Percentiles rank a stretch among this genome's conserved stretches.
phyloP scores from a whole-genome alignment of 129 eudicot species.

The Chrysanthemum seticuspe region DNA sequence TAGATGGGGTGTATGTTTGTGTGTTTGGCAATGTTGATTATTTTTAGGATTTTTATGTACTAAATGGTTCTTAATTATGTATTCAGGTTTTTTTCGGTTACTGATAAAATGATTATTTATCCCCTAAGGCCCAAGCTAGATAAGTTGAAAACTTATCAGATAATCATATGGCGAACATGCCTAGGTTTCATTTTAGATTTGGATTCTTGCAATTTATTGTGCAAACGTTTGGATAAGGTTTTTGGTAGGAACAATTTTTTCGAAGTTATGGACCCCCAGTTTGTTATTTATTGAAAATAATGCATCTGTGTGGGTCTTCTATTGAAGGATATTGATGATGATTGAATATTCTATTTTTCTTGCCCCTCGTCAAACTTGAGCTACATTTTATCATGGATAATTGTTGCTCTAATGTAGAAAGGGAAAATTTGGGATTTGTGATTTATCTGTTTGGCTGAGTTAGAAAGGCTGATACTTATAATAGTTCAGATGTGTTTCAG shows the following conservation, averaged over 20 bases:
- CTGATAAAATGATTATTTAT: no score
- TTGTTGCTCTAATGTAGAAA: neutral
- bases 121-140: no score
- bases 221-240: neutral
- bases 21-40: no score
- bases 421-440: neutral
- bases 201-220: constrained; percentile 9
- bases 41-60: no score
- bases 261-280: constrained; percentile 7
- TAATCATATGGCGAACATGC: no score
- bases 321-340: neutral
- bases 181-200: neutral
- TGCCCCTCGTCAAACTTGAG: constrained; percentile 8
- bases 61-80: no score
- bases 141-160: no score
- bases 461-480: no score
- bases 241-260: neutral
- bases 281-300: neutral
- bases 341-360: neutral
- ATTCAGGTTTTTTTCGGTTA: no score
- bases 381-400: neutral
- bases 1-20: no score
- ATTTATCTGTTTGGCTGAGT: neutral
- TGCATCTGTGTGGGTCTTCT: constrained; percentile 8
- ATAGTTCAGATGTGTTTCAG: no score